Conservation (phyloP, 352 stramenopile genomes). For the Phytopythium aichiense region DNA sequence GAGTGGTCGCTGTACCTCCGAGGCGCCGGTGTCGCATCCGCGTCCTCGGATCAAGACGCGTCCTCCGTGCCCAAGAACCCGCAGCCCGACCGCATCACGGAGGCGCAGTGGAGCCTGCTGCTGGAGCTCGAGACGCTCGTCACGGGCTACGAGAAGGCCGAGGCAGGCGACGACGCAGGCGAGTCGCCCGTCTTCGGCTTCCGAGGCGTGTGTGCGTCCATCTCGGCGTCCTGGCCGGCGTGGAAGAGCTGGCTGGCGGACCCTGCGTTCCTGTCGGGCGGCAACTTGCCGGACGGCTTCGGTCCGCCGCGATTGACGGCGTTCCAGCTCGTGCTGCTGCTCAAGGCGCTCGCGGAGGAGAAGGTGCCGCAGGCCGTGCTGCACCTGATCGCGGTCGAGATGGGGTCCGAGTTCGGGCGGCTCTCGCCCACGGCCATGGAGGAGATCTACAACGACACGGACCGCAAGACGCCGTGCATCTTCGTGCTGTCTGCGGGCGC, state of each 20-base stretch:
- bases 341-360: slow-evolving; percentile 86
- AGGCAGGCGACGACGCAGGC: neutral
- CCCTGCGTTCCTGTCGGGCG: slow-evolving; percentile 31
- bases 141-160: slow-evolving; percentile 20
- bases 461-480: slow-evolving; percentile 91
- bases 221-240: slow-evolving; percentile 49
- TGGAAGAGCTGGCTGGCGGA: slow-evolving; percentile 64
- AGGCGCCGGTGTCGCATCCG: slow-evolving; percentile 31
- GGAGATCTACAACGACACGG: slow-evolving; percentile 91
- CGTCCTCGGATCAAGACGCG: slow-evolving; percentile 13
- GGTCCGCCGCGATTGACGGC: slow-evolving; percentile 28
- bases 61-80: slow-evolving; percentile 39
- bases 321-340: slow-evolving; percentile 74
- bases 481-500: slow-evolving; percentile 91
- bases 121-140: slow-evolving; percentile 65
- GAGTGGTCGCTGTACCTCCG: slow-evolving; percentile 92
- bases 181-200: slow-evolving; percentile 32
- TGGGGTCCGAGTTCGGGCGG: slow-evolving; percentile 86
- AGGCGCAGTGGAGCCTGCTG: slow-evolving; percentile 82
- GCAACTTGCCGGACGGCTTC: slow-evolving; percentile 1
- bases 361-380: slow-evolving; percentile 86
- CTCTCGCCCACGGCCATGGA: slow-evolving; percentile 87
- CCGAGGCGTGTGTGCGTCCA: slow-evolving; percentile 56
- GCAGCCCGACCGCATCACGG: slow-evolving; percentile 57
- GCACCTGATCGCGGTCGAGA: slow-evolving; percentile 81